Conservation (phyloP, 2,329 filamentous ascomycete genomes). For the Xylaria sp. region DNA sequence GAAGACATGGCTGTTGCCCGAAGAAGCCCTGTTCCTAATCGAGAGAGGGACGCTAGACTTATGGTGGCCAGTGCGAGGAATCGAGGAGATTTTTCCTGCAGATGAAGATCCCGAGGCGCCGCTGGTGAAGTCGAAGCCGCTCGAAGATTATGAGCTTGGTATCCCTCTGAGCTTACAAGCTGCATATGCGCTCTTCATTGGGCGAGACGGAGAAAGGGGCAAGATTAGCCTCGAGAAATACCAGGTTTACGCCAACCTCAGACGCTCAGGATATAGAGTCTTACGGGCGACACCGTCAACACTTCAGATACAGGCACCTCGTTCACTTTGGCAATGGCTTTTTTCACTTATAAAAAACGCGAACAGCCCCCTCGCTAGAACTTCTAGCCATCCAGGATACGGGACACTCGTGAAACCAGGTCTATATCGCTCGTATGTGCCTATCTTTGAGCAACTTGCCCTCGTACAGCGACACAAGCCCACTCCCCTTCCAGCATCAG, state of each 20-base stretch:
- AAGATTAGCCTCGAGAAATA: constrained; percentile 80
- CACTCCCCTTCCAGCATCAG: constrained; percentile 45
- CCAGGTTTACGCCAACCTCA: constrained; percentile 87
- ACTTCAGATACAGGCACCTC: constrained; percentile 36
- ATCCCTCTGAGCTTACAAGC: constrained; percentile 92
- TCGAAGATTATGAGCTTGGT: constrained; percentile 66
- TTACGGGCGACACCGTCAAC: constrained; percentile 68
- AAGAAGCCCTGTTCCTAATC: constrained; percentile 89
- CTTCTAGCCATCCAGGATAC: constrained; percentile 48
- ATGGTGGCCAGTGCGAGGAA: constrained; percentile 75
- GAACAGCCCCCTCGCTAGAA: constrained; percentile 35
- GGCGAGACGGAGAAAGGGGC: constrained; percentile 69
- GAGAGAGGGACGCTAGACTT: constrained; percentile 90
- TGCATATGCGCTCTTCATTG: constrained; percentile 86
- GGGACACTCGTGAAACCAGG: constrained; percentile 71
- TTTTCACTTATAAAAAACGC: constrained; percentile 55
- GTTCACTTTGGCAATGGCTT: constrained; percentile 64
- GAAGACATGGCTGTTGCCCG: constrained; percentile 84
- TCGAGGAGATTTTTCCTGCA: constrained; percentile 56
- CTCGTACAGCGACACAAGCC: constrained; percentile 78
- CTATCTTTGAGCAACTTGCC: constrained; percentile 80
- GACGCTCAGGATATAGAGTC: constrained; percentile 83
- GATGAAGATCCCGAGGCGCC: constrained; percentile 46
- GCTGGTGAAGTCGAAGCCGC: constrained; percentile 37
- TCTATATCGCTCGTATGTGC: constrained; percentile 72